Conservation (phyloP, 768 basidiomycete genomes). For the Tricholoma sp. region DNA sequence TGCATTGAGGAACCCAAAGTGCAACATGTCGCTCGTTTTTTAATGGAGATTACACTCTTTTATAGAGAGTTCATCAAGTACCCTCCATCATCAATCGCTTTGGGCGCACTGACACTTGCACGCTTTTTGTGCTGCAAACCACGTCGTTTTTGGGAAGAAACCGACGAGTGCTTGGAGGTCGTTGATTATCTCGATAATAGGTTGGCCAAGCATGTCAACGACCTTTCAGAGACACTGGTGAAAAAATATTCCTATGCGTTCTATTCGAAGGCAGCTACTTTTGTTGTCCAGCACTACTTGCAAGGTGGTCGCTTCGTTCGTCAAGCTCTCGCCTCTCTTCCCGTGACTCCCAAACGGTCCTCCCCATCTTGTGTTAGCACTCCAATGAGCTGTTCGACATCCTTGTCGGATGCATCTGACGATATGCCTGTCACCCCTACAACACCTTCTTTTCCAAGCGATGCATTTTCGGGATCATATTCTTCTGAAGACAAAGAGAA, state of each 20-base stretch:
- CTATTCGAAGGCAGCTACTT: conserved; percentile 92
- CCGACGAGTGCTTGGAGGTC: conserved; percentile 76
- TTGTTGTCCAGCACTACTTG: conserved; percentile 91
- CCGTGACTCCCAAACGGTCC: conserved; percentile 61
- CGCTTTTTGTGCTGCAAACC: conserved; percentile 81
- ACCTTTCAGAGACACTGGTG: conserved; percentile 91
- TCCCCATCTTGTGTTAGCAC: conserved; percentile 58
- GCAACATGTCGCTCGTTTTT: conserved; percentile 92
- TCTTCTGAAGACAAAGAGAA: conserved; percentile 82
- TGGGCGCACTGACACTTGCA: conserved; percentile 85
- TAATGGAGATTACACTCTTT: conserved; percentile 99
- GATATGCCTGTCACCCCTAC: conserved; percentile 83
- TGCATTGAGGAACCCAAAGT: conserved; percentile 82
- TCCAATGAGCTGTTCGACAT: conserved; percentile 70
- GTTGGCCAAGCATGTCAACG: conserved; percentile 83
- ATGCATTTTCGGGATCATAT: conserved; percentile 43
- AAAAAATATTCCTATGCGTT: conserved; percentile 98
- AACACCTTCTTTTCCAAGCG: conserved; percentile 62
- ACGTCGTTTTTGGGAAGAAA: conserved; percentile 78
- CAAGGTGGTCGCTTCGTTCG: conserved; percentile 73
- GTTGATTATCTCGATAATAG: conserved; percentile 83
- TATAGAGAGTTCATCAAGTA: conserved; percentile 92
- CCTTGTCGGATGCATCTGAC: conserved; percentile 70
- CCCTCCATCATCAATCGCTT: conserved; percentile 80
- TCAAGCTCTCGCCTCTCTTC: conserved; percentile 43